phyloP scores from a whole-genome alignment of 306 rosid species.

The Astragalus glycyphyllos region DNA sequence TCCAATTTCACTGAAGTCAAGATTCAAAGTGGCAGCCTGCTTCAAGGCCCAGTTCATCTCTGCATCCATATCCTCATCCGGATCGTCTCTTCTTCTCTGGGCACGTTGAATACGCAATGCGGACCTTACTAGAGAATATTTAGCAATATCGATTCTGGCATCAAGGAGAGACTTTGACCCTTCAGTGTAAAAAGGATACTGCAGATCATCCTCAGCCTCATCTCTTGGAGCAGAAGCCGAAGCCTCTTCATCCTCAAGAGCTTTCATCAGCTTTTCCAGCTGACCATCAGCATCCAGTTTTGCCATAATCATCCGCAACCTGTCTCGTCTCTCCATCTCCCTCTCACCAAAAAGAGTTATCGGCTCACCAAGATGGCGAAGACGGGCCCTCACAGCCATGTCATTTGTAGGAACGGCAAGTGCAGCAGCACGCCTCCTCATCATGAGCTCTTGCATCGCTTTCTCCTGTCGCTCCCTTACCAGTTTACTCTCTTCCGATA shows the following conservation, averaged over 20 bases:
- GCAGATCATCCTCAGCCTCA: constrained; percentile 73
- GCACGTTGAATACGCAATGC: constrained; percentile 80
- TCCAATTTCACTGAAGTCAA: constrained; percentile 92
- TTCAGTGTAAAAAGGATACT: constrained; percentile 88
- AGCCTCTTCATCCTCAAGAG: constrained; percentile 89
- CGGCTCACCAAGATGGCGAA: constrained; percentile 89
- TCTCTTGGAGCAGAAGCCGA: constrained; percentile 64
- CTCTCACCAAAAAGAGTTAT: constrained; percentile 90
- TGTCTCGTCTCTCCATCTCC: constrained; percentile 94
- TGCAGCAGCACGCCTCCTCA: constrained; percentile 89
- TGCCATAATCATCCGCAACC: constrained; percentile 81
- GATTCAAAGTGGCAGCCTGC: constrained; percentile 73
- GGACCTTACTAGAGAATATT: constrained; percentile 66
- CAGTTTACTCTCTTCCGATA: constrained; percentile 82
- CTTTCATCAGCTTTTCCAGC: constrained; percentile 81
- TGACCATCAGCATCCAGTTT: constrained; percentile 85
- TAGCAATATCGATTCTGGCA: constrained; percentile 77
- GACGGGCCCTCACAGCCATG: constrained; percentile 88
- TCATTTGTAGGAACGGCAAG: constrained; percentile 94
- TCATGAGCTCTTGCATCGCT: constrained; percentile 75
- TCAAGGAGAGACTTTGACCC: constrained; percentile 73
- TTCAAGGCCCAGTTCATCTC: constrained; percentile 81
- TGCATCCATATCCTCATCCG: constrained; percentile 90
- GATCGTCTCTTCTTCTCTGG: constrained; percentile 83
- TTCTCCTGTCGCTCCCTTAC: constrained; percentile 88